Percentiles rank a stretch among this genome's conserved stretches.
Evolutionary conservation across 805 yeast species (phyloP).

Genomic region (Candida incommunis): DNA sequence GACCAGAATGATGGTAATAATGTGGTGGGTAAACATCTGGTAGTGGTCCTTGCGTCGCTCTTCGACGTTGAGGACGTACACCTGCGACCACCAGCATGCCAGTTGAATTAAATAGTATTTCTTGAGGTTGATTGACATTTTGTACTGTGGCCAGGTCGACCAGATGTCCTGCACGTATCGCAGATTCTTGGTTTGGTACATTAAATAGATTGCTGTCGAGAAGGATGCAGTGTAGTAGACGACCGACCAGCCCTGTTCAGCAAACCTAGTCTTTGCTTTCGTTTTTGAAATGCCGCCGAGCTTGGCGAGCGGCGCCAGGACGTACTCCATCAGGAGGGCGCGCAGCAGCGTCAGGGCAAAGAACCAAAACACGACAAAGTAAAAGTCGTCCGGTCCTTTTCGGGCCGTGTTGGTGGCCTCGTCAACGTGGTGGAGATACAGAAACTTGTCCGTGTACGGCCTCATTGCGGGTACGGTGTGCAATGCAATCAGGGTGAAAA

Average conservation of each 20-base stretch:
- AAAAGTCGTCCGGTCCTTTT: conserved; percentile 13
- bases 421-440: conserved; percentile 27
- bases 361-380: conserved; percentile 36
- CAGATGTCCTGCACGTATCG: conserved; percentile 44
- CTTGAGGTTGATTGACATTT: conserved; percentile 40
- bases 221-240: conserved; percentile 46
- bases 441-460: conserved; percentile 24
- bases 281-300: conserved; percentile 28
- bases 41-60: conserved; percentile 64
- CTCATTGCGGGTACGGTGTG: conserved; percentile 16
- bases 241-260: conserved; percentile 76
- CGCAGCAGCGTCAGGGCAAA: conserved; percentile 45
- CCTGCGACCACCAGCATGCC: conserved; percentile 73
- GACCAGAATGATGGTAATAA: conserved; percentile 56
- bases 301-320: conserved; percentile 44
- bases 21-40: conserved; percentile 84
- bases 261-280: conserved; percentile 52
- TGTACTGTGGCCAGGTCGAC: conserved; percentile 61
- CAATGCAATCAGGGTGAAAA: conserved; percentile 13
- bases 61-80: conserved; percentile 64
- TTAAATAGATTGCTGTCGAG: conserved; percentile 41
- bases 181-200: conserved; percentile 45
- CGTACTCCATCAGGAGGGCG: conserved; percentile 41
- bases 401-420: conserved; percentile 9
- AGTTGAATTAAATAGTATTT: conserved; percentile 56